phyloP scores from a whole-genome alignment of 2,329 filamentous ascomycete species.

The Phyllachora maydis region DNA sequence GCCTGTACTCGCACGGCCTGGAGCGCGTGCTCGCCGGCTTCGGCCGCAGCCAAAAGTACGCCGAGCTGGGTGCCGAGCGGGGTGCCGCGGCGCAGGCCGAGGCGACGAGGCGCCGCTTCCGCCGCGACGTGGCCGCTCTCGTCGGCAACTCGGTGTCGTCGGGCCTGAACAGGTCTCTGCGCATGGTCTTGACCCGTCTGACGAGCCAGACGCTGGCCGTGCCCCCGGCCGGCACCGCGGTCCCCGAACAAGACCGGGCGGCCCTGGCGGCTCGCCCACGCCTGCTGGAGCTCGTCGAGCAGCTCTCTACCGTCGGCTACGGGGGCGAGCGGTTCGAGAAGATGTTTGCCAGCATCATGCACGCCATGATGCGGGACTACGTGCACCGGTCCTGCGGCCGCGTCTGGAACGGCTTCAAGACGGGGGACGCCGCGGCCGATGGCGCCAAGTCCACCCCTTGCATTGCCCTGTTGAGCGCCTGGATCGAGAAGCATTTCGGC shows the following conservation, averaged over 20 bases:
- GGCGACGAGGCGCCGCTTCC: slow-evolving; percentile 27
- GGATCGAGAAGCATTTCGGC: slow-evolving; percentile 48
- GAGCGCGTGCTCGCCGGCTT: slow-evolving; percentile 27
- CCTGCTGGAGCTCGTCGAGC: slow-evolving; percentile 33
- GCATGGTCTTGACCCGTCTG: slow-evolving; percentile 29
- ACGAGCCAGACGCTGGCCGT: slow-evolving; percentile 26
- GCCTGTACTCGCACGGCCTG: slow-evolving; percentile 34
- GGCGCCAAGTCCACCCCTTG: slow-evolving; percentile 26
- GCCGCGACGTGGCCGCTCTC: slow-evolving; percentile 39
- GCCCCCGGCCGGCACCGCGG: too few relatives aligned
- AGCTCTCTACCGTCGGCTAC: slow-evolving; percentile 43
- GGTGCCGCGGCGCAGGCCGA: slow-evolving; percentile 4
- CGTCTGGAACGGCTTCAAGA: slow-evolving; percentile 28
- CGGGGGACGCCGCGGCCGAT: slow-evolving; percentile 7
- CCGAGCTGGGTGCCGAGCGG: too few relatives aligned
- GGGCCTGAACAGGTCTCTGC: slow-evolving; percentile 30
- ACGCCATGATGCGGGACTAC: slow-evolving; percentile 41
- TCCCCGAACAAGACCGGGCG: slow-evolving; percentile 1
- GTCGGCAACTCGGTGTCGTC: slow-evolving; percentile 40
- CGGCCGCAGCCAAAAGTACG: slow-evolving; percentile 12
- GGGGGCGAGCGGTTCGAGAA: slow-evolving; percentile 50
- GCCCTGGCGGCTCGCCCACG: slow-evolving; percentile 11
- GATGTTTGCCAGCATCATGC: slow-evolving; percentile 51
- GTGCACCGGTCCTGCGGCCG: slow-evolving; percentile 40
- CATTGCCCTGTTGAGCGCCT: slow-evolving; percentile 37